Conservation (phyloP, 148 eudicot genomes). For the Persicaria maculosa region DNA sequence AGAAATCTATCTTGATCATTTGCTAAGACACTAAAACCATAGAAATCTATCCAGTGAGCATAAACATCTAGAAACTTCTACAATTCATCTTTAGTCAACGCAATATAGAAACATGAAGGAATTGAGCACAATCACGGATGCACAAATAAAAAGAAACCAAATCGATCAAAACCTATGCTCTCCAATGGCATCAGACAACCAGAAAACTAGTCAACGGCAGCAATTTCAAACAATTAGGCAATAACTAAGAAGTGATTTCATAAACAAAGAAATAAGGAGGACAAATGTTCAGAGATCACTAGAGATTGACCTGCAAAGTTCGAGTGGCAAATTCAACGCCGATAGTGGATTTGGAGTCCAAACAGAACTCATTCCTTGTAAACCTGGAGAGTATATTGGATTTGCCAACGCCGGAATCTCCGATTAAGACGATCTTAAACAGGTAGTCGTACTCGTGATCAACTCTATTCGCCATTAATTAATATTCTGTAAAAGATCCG, state of each 20-base stretch:
- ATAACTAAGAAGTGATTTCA: neutral
- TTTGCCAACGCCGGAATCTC: slow-evolving; percentile 13
- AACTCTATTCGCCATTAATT: slow-evolving; percentile 11
- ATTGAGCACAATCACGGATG: neutral
- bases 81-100: neutral
- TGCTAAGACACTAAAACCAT: neutral
- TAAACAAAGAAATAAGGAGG: neutral
- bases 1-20: neutral
- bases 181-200: neutral
- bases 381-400: slow-evolving; percentile 9
- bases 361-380: slow-evolving; percentile 12
- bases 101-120: neutral
- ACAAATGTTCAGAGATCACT: neutral
- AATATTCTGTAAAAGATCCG: neutral
- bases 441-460: slow-evolving; percentile 12
- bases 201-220: neutral
- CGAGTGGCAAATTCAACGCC: slow-evolving; percentile 11
- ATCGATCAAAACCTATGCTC: neutral
- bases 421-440: slow-evolving; percentile 13
- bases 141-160: neutral
- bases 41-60: neutral
- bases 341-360: slow-evolving; percentile 11
- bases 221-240: neutral
- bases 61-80: neutral
- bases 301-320: slow-evolving; percentile 12